Percentiles rank a stretch among this genome's conserved stretches.
These are phyloP conservation scores for Hirschioporus abietinus DNA, from an alignment of 768 basidiomycete genomes.

Conservation along the genomic window DNA sequence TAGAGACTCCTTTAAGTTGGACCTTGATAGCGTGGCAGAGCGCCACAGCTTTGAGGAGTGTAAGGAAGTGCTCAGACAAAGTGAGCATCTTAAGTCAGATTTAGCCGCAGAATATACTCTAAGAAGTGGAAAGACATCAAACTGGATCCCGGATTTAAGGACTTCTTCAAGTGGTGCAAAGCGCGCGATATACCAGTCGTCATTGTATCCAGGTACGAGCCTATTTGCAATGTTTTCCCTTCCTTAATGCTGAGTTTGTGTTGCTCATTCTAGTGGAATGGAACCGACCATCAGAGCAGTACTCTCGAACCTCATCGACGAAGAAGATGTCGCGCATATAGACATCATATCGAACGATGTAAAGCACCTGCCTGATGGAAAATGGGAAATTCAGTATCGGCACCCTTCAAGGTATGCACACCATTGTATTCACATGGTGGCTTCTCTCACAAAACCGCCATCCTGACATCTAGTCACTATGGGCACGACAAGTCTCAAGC, in stretches of 20 bases:
- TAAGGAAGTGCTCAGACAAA: slow-evolving; percentile 64
- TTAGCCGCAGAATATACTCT: background rate
- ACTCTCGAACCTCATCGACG: slow-evolving; percentile 74
- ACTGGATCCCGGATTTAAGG: slow-evolving; percentile 84
- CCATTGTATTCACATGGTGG: background rate
- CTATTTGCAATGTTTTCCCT: background rate
- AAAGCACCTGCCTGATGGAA: slow-evolving; percentile 52
- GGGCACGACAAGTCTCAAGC: slow-evolving; percentile 98
- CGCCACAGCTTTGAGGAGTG: slow-evolving; percentile 85
- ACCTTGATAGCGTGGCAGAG: slow-evolving; percentile 77
- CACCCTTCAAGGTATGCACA: slow-evolving; percentile 76
- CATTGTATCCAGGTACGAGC: slow-evolving; percentile 79
- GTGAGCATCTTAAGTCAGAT: slow-evolving; percentile 36
- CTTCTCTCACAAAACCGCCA: background rate
- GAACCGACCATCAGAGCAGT: slow-evolving; percentile 89
- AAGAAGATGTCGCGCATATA: slow-evolving; percentile 67
- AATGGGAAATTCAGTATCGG: slow-evolving; percentile 81
- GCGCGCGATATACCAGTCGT: slow-evolving; percentile 77
- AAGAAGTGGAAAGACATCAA: slow-evolving; percentile 56
- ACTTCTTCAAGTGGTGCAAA: slow-evolving; percentile 84
- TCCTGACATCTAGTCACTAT: slow-evolving; percentile 36
- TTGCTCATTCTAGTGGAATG: slow-evolving; percentile 64
- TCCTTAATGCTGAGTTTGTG: background rate
- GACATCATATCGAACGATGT: slow-evolving; percentile 95
- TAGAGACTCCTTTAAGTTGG: slow-evolving; percentile 84